A percentile compares a stretch with the other conserved stretches of the same genome.
phyloP scores from a whole-genome alignment of 2,329 filamentous ascomycete species.

The Ophiostoma montium region DNA sequence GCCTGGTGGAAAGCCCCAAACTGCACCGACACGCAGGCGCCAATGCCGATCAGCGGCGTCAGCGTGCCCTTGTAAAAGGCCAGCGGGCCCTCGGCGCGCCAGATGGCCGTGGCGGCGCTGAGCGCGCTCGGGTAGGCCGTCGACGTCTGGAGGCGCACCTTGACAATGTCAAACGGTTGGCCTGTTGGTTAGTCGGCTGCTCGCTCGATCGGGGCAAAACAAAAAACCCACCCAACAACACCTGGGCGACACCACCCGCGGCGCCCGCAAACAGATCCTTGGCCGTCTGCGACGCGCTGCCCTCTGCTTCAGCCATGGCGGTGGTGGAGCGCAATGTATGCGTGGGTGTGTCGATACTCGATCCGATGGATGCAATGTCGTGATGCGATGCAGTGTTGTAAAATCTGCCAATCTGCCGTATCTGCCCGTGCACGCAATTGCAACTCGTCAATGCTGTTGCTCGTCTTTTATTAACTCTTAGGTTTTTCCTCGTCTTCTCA shows the following conservation, averaged over 20 bases:
- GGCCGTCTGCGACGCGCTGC: conserved; percentile 42
- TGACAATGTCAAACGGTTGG: conserved; percentile 80
- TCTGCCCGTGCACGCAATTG: not conserved
- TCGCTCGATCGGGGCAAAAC: too few relatives aligned
- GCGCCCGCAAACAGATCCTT: conserved; percentile 92
- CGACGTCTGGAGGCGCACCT: conserved; percentile 89
- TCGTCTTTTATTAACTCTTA: too few relatives aligned
- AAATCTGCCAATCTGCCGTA: too few relatives aligned
- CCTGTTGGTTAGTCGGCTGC: conserved; percentile 29
- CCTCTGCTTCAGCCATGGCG: conserved; percentile 11
- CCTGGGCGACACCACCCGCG: conserved; percentile 83
- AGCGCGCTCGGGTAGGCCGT: conserved; percentile 68
- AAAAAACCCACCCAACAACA: conserved; percentile 56
- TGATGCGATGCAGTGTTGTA: too few relatives aligned
- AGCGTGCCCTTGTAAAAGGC: conserved; percentile 99
- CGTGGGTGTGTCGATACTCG: not conserved
- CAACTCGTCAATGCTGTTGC: not conserved
- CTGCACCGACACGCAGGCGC: conserved; percentile 95
- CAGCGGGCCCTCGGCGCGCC: conserved; percentile 69
- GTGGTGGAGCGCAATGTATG: not conserved
- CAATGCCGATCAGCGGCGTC: conserved; percentile 87
- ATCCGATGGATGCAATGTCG: not conserved
- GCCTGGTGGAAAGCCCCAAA: conserved; percentile 95
- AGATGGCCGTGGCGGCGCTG: conserved; percentile 69
- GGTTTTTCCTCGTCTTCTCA: too few relatives aligned